Percentiles rank a stretch among this genome's conserved stretches.
These are phyloP conservation scores for Ustilago crameri DNA, from an alignment of 1,284 basidiomycete genomes.

Conservation along the genomic window DNA sequence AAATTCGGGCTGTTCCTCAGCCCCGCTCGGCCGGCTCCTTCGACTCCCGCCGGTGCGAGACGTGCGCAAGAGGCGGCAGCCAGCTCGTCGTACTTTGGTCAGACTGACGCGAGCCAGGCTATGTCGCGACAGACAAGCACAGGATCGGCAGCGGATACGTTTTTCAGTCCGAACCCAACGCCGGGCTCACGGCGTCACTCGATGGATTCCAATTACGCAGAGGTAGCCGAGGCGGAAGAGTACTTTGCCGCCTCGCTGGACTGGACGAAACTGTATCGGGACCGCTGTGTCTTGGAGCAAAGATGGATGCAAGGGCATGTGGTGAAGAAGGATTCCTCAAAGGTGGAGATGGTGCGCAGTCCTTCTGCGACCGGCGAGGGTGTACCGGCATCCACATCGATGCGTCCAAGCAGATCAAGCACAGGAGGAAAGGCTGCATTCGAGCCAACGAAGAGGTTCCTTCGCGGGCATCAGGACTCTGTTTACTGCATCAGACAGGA, in stretches of 20 bases:
- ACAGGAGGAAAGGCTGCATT: constrained; percentile 11
- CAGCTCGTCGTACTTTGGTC: constrained; percentile 9
- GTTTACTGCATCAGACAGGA: constrained; percentile 59
- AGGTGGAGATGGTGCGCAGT: constrained; percentile 13
- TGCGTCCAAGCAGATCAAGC: not conserved
- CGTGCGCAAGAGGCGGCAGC: constrained; percentile 32
- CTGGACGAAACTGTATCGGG: constrained; percentile 40
- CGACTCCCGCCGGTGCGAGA: constrained; percentile 37
- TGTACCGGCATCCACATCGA: not conserved
- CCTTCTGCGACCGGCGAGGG: constrained; percentile 6
- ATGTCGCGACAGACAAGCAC: constrained; percentile 24
- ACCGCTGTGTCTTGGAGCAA: constrained; percentile 33
- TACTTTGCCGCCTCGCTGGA: constrained; percentile 32
- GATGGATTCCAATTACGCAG: constrained; percentile 20
- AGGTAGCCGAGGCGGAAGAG: constrained; percentile 39
- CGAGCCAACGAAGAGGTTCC: constrained; percentile 38
- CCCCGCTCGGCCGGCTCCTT: constrained; percentile 17
- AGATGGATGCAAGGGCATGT: constrained; percentile 30
- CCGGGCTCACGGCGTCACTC: constrained; percentile 8
- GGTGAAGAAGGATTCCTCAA: not conserved
- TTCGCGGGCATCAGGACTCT: constrained; percentile 53
- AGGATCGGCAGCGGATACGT: not conserved
- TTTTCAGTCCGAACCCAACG: not conserved
- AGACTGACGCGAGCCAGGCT: not conserved
- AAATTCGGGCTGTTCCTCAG: constrained; percentile 45